A percentile compares a stretch with the other conserved stretches of the same genome.
These are phyloP conservation scores for Otatea glauca DNA, from an alignment of 176 grass and related monocot genomes.

Conservation along the genomic window DNA sequence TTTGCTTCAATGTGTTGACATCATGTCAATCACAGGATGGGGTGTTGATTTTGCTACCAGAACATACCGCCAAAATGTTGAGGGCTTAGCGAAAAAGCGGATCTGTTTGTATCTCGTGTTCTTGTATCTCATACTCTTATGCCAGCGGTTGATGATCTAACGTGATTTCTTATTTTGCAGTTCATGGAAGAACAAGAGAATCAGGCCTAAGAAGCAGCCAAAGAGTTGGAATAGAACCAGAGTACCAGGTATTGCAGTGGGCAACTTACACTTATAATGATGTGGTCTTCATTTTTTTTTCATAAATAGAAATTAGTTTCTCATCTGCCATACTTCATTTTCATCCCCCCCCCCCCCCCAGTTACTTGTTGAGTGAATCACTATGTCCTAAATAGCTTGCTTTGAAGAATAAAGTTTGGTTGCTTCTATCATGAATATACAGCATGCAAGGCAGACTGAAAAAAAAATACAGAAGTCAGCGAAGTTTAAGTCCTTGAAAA, in stretches of 20 bases:
- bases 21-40: not conserved
- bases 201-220: not conserved
- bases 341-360: too few relatives aligned
- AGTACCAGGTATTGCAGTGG: not conserved
- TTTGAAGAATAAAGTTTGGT: too few relatives aligned
- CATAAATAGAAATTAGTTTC: not conserved
- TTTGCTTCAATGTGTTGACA: not conserved
- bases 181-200: not conserved
- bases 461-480: not conserved
- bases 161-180: not conserved
- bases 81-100: not conserved
- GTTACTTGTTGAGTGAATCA: too few relatives aligned
- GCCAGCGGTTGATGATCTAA: not conserved
- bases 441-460: too few relatives aligned
- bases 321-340: too few relatives aligned
- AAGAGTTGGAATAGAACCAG: not conserved
- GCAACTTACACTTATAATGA: not conserved
- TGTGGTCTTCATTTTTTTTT: not conserved
- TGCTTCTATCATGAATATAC: too few relatives aligned
- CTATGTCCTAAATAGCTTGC: too few relatives aligned
- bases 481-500: not conserved
- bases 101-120: not conserved
- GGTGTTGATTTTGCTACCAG: not conserved
- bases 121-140: not conserved
- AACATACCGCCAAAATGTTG: not conserved